A percentile compares a stretch with the other conserved stretches of the same genome.
Evolutionary conservation across 2,329 filamentous ascomycete genomes (phyloP).

Genomic region (Aaosphaeria pasadenensis): DNA sequence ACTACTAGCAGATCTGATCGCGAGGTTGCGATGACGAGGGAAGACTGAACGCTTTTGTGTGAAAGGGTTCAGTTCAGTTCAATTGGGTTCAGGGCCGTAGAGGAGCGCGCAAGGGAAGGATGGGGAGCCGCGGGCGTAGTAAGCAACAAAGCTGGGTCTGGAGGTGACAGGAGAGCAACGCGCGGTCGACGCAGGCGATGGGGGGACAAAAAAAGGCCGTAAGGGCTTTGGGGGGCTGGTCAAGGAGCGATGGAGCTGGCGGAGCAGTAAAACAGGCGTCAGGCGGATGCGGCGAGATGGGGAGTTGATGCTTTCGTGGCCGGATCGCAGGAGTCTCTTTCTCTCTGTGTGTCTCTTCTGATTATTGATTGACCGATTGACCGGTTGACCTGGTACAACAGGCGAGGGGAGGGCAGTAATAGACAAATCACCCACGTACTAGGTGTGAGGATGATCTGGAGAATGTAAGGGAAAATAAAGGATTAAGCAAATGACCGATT

Average conservation of each 20-base stretch:
- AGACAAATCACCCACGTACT: slow-evolving; percentile 30
- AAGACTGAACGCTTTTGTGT: no score
- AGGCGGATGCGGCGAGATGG: slow-evolving; percentile 3
- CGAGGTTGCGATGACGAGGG: no score
- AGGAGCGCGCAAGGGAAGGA: no score
- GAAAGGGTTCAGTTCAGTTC: no score
- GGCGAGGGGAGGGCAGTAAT: slow-evolving; percentile 21
- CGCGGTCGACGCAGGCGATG: slow-evolving; percentile 10
- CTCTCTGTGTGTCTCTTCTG: slow-evolving; percentile 10
- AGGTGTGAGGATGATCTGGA: slow-evolving; percentile 26
- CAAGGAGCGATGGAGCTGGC: slow-evolving; percentile 26
- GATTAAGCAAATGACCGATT: slow-evolving; percentile 31
- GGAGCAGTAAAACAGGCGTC: slow-evolving; percentile 10
- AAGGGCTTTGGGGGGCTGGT: slow-evolving; percentile 1
- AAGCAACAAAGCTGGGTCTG: no score
- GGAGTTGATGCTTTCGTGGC: neutral
- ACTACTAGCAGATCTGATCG: no score
- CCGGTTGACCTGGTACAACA: slow-evolving; percentile 6
- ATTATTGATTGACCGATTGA: slow-evolving; percentile 28
- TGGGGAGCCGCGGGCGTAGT: no score
- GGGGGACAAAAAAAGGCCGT: neutral
- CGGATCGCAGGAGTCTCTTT: neutral
- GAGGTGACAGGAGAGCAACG: neutral
- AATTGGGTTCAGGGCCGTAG: no score
- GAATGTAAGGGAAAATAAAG: slow-evolving; percentile 32